phyloP scores from a whole-genome alignment of 139 green algal genomes.

The Pleodorina starrii region DNA sequence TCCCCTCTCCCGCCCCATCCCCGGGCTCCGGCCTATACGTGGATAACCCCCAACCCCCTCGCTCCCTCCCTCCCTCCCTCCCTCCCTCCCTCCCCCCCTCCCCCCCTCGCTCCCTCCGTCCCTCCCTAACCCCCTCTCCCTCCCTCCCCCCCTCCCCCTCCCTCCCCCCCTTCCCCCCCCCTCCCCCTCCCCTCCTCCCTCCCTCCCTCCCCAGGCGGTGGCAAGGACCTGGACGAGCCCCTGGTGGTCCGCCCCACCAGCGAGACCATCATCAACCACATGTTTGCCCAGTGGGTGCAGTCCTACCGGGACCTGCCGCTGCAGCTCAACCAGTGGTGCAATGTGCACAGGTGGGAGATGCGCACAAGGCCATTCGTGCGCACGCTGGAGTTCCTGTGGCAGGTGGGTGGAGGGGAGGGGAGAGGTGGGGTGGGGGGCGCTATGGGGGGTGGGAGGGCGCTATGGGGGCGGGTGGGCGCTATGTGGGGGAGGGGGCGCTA shows the following conservation, averaged over 20 bases:
- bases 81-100: too few relatives aligned
- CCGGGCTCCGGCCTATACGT: too few relatives aligned
- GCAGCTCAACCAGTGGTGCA: constrained; percentile 98
- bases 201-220: constrained; percentile 76
- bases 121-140: neutral
- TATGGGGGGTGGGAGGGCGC: neutral
- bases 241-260: constrained; percentile 97
- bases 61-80: too few relatives aligned
- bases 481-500: too few relatives aligned
- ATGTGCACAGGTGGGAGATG: constrained; percentile 99
- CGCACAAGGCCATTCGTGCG: constrained; percentile 97
- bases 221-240: constrained; percentile 97
- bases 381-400: constrained; percentile 94
- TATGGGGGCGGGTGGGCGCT: neutral
- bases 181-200: neutral
- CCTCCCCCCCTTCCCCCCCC: too few relatives aligned
- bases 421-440: neutral
- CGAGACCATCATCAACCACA: constrained; percentile 99
- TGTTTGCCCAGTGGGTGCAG: constrained; percentile 92
- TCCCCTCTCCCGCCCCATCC: too few relatives aligned
- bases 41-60: too few relatives aligned
- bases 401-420: constrained; percentile 4
- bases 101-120: neutral
- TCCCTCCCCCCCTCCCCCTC: neutral
- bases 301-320: constrained; percentile 97